Conservation (phyloP, 2,329 filamentous ascomycete genomes). For the Xylariaceae sp. region DNA sequence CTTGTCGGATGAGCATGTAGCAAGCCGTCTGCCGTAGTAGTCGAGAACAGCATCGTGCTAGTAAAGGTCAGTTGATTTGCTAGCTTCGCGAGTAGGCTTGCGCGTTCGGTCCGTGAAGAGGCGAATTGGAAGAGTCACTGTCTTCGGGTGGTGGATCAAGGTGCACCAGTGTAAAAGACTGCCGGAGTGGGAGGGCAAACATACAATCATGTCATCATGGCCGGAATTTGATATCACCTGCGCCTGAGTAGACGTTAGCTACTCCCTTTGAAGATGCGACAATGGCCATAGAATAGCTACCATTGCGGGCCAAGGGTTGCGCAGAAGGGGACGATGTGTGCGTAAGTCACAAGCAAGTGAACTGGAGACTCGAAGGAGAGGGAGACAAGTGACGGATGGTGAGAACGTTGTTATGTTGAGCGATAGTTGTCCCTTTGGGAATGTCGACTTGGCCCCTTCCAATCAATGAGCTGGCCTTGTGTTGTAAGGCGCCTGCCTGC, state of each 20-base stretch:
- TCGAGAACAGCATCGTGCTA: conserved; percentile 97
- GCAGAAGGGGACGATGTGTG: too few relatives aligned
- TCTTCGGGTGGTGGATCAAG: too few relatives aligned
- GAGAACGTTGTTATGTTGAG: conserved; percentile 5
- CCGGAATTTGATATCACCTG: conserved; percentile 81
- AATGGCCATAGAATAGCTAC: conserved; percentile 13
- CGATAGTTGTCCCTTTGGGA: conserved; percentile 1
- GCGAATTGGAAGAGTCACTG: too few relatives aligned
- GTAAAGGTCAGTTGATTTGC: conserved; percentile 15
- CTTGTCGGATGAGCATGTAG: conserved; percentile 95
- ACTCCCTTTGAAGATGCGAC: background rate
- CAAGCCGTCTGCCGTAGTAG: conserved; percentile 94
- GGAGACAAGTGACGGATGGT: background rate
- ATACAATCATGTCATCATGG: conserved; percentile 99
- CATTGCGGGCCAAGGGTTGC: conserved; percentile 15
- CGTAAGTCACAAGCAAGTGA: background rate
- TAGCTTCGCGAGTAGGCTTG: conserved; percentile 1
- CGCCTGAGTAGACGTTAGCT: conserved; percentile 30
- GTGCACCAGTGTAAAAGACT: too few relatives aligned
- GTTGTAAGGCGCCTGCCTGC: conserved; percentile 6
- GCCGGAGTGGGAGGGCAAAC: conserved; percentile 34
- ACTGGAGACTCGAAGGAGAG: background rate
- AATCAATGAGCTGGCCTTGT: conserved; percentile 15
- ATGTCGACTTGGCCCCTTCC: conserved; percentile 15
- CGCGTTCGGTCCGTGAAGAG: background rate